Base-by-base conservation (phyloP, 2,329 filamentous ascomycete species). In the Didymella lethalis region DNA sequence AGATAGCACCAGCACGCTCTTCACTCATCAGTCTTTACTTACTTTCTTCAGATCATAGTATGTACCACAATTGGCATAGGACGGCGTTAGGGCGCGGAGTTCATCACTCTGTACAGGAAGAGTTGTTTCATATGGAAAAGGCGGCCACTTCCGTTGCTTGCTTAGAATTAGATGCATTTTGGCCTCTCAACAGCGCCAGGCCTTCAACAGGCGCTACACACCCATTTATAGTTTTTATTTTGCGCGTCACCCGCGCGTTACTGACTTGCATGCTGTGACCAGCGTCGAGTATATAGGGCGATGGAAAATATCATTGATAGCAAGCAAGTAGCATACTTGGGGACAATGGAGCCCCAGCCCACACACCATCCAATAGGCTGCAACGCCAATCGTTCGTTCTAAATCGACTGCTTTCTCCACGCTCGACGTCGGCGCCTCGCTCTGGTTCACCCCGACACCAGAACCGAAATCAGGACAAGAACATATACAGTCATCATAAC, bases 171-270 rank as follows among this genome's bases (percentile, higher is more conserved):
- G 61, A 69, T 62, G 65, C 63, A 64, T 68, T 49, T 49, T 58
- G 58, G 67, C 67, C 66, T 70, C 44, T 63, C 61, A 63, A 63
- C 61, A 63, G 61, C 61, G 54, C 57, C 57, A 55, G 57, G 59
- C 64, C 61, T 66, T 73, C 71, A 73, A 72, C 71, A 73, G 71
- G 69, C 65, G 61, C 62, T 62, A 55, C 57, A 56, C 48, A 56
- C 52, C 47, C 52, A 40, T 62, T 61, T 50, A 58, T 46, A 54
- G 44, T 32, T 36, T 32, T 43, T 4, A n/a, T n/a, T n/a, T 7
- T 25, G 40, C 40, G 23, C 23, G 12, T n/a, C 14, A 14, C 23
- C n/a, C 10, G 41, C 25, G 23, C 25, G 6, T 28, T 25, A 20
- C 38, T 16, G 38, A 20, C 11, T 3, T n/a, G 4, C 18, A 40